Evolutionary conservation across 257 asterid species (phyloP).

Genomic region (Fraxinus anomala): DNA sequence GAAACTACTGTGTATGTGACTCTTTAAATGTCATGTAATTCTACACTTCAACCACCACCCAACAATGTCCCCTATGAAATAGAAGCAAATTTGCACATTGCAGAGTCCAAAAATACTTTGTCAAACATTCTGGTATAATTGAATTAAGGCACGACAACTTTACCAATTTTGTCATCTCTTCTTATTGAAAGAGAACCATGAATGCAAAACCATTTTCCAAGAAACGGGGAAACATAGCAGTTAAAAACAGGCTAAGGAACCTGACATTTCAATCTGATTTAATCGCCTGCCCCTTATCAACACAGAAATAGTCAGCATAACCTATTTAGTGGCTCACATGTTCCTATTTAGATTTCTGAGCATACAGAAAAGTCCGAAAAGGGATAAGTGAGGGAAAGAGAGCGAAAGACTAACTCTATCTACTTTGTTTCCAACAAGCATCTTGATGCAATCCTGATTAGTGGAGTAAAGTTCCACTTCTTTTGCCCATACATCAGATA

Average conservation of each 20-base stretch:
- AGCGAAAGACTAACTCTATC: slow-evolving; percentile 38
- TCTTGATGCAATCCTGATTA: slow-evolving; percentile 54
- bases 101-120: background rate
- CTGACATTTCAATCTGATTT: background rate
- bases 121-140: background rate
- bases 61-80: background rate
- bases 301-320: background rate
- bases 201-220: background rate
- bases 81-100: background rate
- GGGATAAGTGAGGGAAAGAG: background rate
- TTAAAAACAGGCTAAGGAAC: background rate
- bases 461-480: slow-evolving; percentile 56
- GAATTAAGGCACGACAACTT: background rate
- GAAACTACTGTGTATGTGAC: background rate
- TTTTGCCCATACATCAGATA: slow-evolving; percentile 59
- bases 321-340: background rate
- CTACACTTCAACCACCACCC: background rate
- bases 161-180: background rate
- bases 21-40: background rate
- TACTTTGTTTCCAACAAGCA: slow-evolving; percentile 62
- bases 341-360: background rate
- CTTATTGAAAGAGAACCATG: background rate
- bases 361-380: background rate
- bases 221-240: background rate
- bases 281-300: background rate